These are phyloP conservation scores for Hericium rajendrae DNA, from an alignment of 768 basidiomycete genomes.

Conservation along the genomic window DNA sequence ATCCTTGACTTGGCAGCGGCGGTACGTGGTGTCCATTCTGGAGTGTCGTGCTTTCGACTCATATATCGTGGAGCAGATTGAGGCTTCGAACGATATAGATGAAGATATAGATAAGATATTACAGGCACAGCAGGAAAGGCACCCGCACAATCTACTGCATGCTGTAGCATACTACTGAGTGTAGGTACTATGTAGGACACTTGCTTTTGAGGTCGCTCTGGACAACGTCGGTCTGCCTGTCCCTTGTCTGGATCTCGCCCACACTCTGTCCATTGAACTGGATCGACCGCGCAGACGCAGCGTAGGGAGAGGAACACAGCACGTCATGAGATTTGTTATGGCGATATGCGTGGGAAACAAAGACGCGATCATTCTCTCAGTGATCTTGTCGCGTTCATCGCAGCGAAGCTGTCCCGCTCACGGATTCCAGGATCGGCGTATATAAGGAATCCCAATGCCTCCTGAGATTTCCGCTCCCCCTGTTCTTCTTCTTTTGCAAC, in stretches of 20 bases:
- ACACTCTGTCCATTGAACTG: too few relatives aligned
- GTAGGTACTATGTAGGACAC: background rate
- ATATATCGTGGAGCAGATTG: constrained; percentile 48
- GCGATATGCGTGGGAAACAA: constrained; percentile 47
- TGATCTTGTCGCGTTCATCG: constrained; percentile 1
- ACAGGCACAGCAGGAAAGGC: constrained; percentile 75
- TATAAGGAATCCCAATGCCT: background rate
- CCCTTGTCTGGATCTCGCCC: background rate
- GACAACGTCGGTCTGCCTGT: background rate
- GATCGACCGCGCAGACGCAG: too few relatives aligned
- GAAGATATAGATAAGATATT: constrained; percentile 84
- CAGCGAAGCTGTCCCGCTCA: background rate
- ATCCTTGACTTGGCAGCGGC: constrained; percentile 86
- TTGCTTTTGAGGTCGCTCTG: background rate
- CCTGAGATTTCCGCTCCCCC: background rate
- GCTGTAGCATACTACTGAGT: constrained; percentile 82
- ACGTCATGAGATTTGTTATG: background rate
- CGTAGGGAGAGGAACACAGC: background rate
- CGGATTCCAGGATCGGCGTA: background rate
- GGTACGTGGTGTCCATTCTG: constrained; percentile 37
- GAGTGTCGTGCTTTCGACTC: background rate
- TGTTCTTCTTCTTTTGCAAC: background rate
- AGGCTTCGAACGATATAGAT: constrained; percentile 77
- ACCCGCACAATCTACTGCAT: constrained; percentile 88
- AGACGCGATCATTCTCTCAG: constrained; percentile 39